Conservation (phyloP, 257 asterid genomes). For the Eustoma russellianum region DNA sequence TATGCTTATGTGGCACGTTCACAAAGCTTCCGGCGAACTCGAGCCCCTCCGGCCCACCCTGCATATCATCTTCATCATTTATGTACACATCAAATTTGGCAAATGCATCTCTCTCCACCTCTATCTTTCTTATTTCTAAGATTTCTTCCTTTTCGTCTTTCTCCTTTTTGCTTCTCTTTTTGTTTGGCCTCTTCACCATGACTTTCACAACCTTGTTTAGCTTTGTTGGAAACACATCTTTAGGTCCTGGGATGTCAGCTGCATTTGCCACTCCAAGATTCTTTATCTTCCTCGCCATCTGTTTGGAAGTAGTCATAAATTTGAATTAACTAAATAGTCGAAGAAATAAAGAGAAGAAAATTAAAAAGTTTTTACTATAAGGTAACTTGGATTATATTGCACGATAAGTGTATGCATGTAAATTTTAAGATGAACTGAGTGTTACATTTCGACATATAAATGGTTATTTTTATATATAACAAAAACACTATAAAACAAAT, state of each 20-base stretch:
- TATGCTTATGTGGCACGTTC: slow-evolving; percentile 43
- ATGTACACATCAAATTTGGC: slow-evolving; percentile 49
- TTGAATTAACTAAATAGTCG: too few species aligned
- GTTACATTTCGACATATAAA: too few species aligned
- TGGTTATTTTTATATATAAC: too few species aligned
- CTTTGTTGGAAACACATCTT: slow-evolving; percentile 38
- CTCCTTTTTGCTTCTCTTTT: slow-evolving; percentile 53
- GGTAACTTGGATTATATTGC: too few species aligned
- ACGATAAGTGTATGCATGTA: too few species aligned
- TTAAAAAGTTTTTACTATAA: too few species aligned
- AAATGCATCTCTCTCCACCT: slow-evolving; percentile 17
- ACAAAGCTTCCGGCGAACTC: slow-evolving; percentile 60
- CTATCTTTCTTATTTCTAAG: slow-evolving; percentile 37
- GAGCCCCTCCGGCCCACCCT: slow-evolving; percentile 26
- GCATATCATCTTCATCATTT: slow-evolving; percentile 53
- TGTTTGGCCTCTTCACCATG: slow-evolving; percentile 64
- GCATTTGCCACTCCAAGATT: slow-evolving; percentile 41
- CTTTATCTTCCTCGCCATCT: slow-evolving; percentile 26
- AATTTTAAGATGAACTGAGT: too few species aligned
- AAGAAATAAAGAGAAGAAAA: too few species aligned
- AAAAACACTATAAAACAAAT: too few species aligned
- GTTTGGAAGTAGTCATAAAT: too few species aligned
- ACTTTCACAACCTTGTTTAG: slow-evolving; percentile 37
- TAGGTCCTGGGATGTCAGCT: slow-evolving; percentile 15
- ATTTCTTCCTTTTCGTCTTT: slow-evolving; percentile 56